Conservation (phyloP, 768 basidiomycete species). For the Termitomyces sp. region DNA sequence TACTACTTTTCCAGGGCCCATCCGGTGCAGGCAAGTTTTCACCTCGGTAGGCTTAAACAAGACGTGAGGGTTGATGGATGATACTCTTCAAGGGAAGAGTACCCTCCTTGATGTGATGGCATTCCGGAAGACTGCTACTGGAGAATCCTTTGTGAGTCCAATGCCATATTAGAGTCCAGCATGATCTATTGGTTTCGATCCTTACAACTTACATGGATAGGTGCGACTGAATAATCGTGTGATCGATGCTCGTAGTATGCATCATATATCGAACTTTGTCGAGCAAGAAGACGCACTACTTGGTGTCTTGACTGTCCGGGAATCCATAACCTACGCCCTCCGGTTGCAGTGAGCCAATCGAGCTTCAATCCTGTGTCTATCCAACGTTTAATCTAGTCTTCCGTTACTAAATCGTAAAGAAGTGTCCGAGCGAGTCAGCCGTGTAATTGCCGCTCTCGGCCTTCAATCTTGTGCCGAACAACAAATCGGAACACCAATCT, state of each 20-base stretch:
- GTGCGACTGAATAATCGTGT: constrained; percentile 24
- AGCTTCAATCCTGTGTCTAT: not conserved
- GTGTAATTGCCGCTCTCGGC: constrained; percentile 41
- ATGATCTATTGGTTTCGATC: not conserved
- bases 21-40: constrained; percentile 34
- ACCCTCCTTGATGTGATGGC: constrained; percentile 42
- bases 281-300: constrained; percentile 58
- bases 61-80: not conserved
- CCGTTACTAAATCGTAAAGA: constrained; percentile 29
- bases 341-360: constrained; percentile 34
- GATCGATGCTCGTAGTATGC: constrained; percentile 24
- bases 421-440: constrained; percentile 33
- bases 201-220: constrained; percentile 13
- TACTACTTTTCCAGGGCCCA: constrained; percentile 25
- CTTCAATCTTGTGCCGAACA: constrained; percentile 41
- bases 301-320: constrained; percentile 51
- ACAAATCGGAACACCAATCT: constrained; percentile 51
- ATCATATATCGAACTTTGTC: constrained; percentile 42
- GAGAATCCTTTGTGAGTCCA: constrained; percentile 24
- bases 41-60: constrained; percentile 5
- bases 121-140: constrained; percentile 24
- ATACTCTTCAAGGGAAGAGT: constrained; percentile 28
- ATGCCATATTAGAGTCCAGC: too few species aligned
- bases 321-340: constrained; percentile 48
- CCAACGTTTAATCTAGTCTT: constrained; percentile 18